Conservation (phyloP, 192 early-diverging fungal species). For the Tieghemiomyces parasiticus region DNA sequence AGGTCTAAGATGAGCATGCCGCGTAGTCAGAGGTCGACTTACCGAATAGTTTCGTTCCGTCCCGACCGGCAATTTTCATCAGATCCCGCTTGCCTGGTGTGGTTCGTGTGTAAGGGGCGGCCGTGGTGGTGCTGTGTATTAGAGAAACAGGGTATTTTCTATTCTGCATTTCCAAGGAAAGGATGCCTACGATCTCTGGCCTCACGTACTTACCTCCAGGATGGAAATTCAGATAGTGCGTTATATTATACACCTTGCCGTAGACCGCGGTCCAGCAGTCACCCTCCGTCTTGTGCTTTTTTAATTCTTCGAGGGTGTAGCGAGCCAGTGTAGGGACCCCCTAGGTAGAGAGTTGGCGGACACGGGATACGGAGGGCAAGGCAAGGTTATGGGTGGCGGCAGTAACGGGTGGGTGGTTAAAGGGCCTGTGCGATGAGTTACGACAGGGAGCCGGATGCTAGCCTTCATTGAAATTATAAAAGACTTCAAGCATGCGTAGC, state of each 20-base stretch:
- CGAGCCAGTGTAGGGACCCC: background rate
- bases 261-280: slow-evolving; percentile 50
- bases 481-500: too few species aligned
- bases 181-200: background rate
- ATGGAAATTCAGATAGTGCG: slow-evolving; percentile 80
- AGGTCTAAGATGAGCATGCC: slow-evolving; percentile 10
- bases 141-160: background rate
- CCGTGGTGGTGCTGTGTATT: background rate
- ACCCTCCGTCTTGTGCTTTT: slow-evolving; percentile 54
- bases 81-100: slow-evolving; percentile 28
- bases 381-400: too few species aligned
- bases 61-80: slow-evolving; percentile 73
- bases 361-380: too few species aligned
- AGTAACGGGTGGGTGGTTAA: too few species aligned
- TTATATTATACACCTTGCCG: slow-evolving; percentile 86
- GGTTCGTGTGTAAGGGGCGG: background rate
- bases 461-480: too few species aligned
- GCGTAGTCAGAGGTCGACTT: slow-evolving; percentile 19
- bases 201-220: slow-evolving; percentile 52
- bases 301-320: slow-evolving; percentile 58
- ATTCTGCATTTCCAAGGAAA: background rate
- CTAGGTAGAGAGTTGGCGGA: too few species aligned
- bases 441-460: too few species aligned
- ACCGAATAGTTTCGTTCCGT: slow-evolving; percentile 76
- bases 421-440: too few species aligned